Evolutionary conservation across 441 rosid species (phyloP).

Genomic region (Monsonia emarginata): DNA sequence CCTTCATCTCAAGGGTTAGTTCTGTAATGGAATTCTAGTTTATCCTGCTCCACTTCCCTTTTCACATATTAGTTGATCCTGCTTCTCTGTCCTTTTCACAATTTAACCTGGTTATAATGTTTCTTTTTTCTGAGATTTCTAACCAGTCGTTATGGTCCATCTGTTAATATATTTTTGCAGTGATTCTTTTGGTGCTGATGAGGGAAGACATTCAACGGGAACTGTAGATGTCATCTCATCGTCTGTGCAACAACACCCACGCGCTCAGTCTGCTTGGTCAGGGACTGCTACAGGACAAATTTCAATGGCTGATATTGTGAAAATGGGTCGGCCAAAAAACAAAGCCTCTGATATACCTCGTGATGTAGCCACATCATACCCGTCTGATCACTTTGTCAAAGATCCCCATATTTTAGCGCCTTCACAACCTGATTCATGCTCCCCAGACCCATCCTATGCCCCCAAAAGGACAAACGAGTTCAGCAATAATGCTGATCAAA

Average conservation of each 20-base stretch:
- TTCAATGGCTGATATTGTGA: constrained; percentile 36
- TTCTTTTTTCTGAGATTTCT: constrained; percentile 10
- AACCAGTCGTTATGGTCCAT: constrained; percentile 4
- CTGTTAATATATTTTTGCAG: constrained; percentile 22
- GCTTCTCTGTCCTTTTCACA: not conserved
- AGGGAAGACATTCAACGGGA: constrained; percentile 24
- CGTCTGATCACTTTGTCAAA: constrained; percentile 12
- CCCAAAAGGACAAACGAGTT: constrained; percentile 15
- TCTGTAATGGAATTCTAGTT: not conserved
- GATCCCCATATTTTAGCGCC: constrained; percentile 10
- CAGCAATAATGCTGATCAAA: constrained; percentile 14
- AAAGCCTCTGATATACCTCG: constrained; percentile 25
- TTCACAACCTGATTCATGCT: constrained; percentile 13
- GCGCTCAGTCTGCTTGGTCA: constrained; percentile 22
- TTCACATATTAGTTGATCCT: not conserved
- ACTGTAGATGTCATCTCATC: constrained; percentile 19
- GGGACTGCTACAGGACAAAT: constrained; percentile 24
- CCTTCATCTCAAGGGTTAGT: constrained; percentile 30
- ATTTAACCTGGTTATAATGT: too few species aligned
- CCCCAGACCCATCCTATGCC: constrained; percentile 8
- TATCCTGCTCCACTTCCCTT: not conserved
- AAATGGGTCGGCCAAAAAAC: constrained; percentile 23
- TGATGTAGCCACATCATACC: constrained; percentile 14
- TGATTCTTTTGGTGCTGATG: constrained; percentile 26
- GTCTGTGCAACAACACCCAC: constrained; percentile 17